These are phyloP conservation scores for Trametes cinnabarina DNA, from an alignment of 768 basidiomycete species.

Conservation along the genomic window DNA sequence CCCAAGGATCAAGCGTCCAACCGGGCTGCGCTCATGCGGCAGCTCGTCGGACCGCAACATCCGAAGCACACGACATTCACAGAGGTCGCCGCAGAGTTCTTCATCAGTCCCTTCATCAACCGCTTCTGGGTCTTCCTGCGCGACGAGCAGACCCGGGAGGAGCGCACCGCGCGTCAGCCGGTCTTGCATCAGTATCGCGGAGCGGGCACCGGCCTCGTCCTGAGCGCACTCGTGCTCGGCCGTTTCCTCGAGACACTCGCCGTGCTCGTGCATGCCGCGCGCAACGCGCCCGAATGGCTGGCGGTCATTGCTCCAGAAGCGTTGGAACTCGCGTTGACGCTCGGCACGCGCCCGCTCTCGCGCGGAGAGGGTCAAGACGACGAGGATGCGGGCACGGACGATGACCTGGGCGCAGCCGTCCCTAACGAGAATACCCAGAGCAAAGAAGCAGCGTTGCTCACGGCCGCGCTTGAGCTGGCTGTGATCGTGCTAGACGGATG, in stretches of 20 bases:
- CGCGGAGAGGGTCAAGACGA: conserved; percentile 35
- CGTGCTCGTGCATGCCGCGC: conserved; percentile 78
- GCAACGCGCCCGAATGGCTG: conserved; percentile 79
- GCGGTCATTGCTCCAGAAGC: conserved; percentile 77
- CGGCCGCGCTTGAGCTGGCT: conserved; percentile 72
- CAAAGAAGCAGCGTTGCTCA: conserved; percentile 73
- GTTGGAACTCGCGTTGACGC: conserved; percentile 77
- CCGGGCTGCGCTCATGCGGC: conserved; percentile 1
- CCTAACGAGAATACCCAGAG: conserved; percentile 22
- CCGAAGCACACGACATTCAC: conserved; percentile 46
- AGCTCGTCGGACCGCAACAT: conserved; percentile 14
- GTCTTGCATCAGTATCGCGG: conserved; percentile 60
- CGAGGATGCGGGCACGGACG: conserved; percentile 13
- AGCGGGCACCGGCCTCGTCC: conserved; percentile 78
- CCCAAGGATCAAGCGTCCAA: conserved; percentile 15
- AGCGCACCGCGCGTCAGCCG: conserved; percentile 58
- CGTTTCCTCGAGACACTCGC: conserved; percentile 75
- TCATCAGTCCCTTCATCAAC: conserved; percentile 86
- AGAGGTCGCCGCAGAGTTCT: conserved; percentile 80
- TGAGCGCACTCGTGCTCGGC: conserved; percentile 73
- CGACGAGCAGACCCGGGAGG: conserved; percentile 76
- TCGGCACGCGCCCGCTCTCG: conserved; percentile 68
- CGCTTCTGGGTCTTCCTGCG: conserved; percentile 95
- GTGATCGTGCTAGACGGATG: conserved; percentile 74
- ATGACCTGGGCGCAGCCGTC: background rate